Conservation (phyloP, 345 rosid genomes). For the Barbarea vulgaris region DNA sequence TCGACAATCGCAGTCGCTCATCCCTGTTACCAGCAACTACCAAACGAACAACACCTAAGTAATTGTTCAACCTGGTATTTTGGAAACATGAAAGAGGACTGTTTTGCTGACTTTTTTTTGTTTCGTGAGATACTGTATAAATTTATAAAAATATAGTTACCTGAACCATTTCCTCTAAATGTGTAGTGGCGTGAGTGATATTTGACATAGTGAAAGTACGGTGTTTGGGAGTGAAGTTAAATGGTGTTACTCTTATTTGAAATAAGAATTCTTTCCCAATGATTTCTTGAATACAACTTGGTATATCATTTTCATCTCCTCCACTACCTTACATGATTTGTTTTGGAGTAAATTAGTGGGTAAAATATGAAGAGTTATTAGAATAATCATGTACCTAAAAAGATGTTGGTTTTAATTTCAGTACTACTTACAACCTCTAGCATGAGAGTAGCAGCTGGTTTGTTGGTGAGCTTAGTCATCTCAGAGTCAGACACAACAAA, state of each 20-base stretch:
- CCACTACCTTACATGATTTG: background rate
- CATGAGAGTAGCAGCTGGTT: background rate
- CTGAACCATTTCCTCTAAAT: too few species aligned
- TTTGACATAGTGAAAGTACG: background rate
- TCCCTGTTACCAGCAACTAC: too few species aligned
- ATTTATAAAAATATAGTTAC: too few species aligned
- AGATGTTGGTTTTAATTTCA: background rate
- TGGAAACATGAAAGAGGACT: too few species aligned
- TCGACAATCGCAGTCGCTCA: too few species aligned
- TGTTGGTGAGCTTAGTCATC: background rate
- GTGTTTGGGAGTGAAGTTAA: background rate
- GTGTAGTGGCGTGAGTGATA: background rate
- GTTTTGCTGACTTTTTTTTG: too few species aligned
- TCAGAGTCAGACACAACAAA: background rate
- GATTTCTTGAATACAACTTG: too few species aligned
- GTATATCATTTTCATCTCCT: background rate
- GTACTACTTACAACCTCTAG: background rate
- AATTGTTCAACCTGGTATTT: too few species aligned
- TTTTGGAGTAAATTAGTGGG: background rate
- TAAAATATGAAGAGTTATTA: too few species aligned
- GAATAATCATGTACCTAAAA: too few species aligned
- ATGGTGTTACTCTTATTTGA: background rate
- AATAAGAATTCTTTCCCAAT: background rate
- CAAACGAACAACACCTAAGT: too few species aligned
- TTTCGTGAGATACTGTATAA: too few species aligned